These are phyloP conservation scores for Inosperma sp. DNA, from an alignment of 768 basidiomycete genomes.

Conservation along the genomic window DNA sequence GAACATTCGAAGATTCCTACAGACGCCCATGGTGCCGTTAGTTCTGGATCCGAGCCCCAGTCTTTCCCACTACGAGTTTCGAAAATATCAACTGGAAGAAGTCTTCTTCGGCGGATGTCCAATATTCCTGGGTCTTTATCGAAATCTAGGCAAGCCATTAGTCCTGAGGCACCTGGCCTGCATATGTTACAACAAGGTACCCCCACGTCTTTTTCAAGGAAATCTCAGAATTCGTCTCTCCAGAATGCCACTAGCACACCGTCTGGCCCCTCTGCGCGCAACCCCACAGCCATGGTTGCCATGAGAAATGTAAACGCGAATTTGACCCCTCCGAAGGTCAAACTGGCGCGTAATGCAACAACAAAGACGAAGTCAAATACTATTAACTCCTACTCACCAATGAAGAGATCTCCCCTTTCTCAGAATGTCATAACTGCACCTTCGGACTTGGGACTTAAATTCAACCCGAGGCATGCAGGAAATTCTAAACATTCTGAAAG, in stretches of 20 bases:
- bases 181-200: not conserved
- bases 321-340: not conserved
- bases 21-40: no score
- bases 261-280: no score
- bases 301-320: not conserved
- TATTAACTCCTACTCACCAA: conserved; percentile 18
- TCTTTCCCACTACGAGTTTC: not conserved
- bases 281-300: no score
- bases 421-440: conserved; percentile 15
- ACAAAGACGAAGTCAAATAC: conserved; percentile 22
- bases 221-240: no score
- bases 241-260: no score
- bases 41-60: not conserved
- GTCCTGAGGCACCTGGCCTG: not conserved
- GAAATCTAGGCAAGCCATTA: not conserved
- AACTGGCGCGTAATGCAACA: conserved; percentile 9
- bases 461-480: not conserved
- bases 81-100: not conserved
- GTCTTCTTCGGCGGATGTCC: conserved; percentile 7
- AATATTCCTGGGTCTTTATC: conserved; percentile 7
- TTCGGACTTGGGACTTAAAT: not conserved
- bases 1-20: no score
- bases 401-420: conserved; percentile 19
- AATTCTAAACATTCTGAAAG: not conserved
- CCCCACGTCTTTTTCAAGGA: no score